phyloP scores from a whole-genome alignment of 2,329 filamentous ascomycete genomes.

The Huntiella savannae region DNA sequence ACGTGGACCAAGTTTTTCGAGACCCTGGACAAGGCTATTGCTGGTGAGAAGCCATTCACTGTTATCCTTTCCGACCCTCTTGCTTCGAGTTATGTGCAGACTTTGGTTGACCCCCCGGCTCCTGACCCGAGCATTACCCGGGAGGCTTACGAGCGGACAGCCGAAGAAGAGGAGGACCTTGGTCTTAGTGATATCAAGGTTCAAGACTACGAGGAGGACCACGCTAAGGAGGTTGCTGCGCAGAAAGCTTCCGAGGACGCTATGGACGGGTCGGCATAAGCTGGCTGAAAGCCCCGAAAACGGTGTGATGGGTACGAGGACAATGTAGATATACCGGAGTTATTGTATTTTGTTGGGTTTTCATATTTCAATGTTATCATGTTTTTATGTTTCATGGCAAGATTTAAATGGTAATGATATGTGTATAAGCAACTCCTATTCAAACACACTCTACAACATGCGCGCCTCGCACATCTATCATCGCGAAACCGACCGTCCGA shows the following conservation, averaged over 20 bases:
- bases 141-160: slow-evolving; percentile 71
- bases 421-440: background rate
- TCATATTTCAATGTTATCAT: slow-evolving; percentile 3
- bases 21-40: slow-evolving; percentile 57
- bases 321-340: background rate
- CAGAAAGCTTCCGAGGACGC: slow-evolving; percentile 17
- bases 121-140: slow-evolving; percentile 62
- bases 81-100: slow-evolving; percentile 86
- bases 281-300: background rate
- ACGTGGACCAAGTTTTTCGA: slow-evolving; percentile 72
- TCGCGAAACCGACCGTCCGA: background rate
- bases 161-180: slow-evolving; percentile 84
- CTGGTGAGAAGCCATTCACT: slow-evolving; percentile 61
- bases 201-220: slow-evolving; percentile 50
- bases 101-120: slow-evolving; percentile 52
- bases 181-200: slow-evolving; percentile 85
- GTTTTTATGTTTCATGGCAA: slow-evolving; percentile 3
- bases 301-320: background rate
- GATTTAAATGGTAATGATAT: background rate
- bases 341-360: slow-evolving; percentile 6
- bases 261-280: slow-evolving; percentile 9
- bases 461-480: background rate
- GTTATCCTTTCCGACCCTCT: slow-evolving; percentile 73
- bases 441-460: background rate
- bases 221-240: slow-evolving; percentile 21